A percentile compares a stretch with the other conserved stretches of the same genome.
Conservation (phyloP, 2,329 filamentous ascomycete species). For the Diaporthe citrichinensis region DNA sequence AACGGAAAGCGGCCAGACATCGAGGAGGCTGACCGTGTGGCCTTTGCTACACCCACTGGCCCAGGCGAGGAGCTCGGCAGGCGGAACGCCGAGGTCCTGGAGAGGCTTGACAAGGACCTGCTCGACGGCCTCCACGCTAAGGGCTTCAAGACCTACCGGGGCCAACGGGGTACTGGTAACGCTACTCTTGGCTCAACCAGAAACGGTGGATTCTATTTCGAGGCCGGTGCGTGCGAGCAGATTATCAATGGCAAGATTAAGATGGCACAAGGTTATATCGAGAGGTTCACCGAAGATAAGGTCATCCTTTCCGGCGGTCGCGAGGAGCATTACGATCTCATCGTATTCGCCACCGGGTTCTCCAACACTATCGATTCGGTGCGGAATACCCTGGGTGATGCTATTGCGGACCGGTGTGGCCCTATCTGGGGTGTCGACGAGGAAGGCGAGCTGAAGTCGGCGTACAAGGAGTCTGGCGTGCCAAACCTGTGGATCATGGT, state of each 20-base stretch:
- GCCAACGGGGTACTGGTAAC: slow-evolving; percentile 70
- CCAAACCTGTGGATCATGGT: slow-evolving; percentile 77
- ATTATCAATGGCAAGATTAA: slow-evolving; percentile 55
- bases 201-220: slow-evolving; percentile 61
- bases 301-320: slow-evolving; percentile 60
- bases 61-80: slow-evolving; percentile 76
- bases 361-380: not conserved
- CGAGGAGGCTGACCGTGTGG: slow-evolving; percentile 70
- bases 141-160: slow-evolving; percentile 63
- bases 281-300: slow-evolving; percentile 57
- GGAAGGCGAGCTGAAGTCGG: slow-evolving; percentile 68
- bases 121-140: slow-evolving; percentile 60
- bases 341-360: slow-evolving; percentile 74
- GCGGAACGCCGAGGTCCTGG: slow-evolving; percentile 64
- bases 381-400: slow-evolving; percentile 64
- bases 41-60: slow-evolving; percentile 79
- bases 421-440: slow-evolving; percentile 75
- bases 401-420: slow-evolving; percentile 69
- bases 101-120: slow-evolving; percentile 55
- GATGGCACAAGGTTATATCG: slow-evolving; percentile 62
- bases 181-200: slow-evolving; percentile 75
- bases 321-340: slow-evolving; percentile 69
- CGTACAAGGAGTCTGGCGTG: slow-evolving; percentile 73
- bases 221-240: slow-evolving; percentile 43
- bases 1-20: slow-evolving; percentile 70